Evolutionary conservation across 805 yeast genomes (phyloP).

Genomic region (Wickerhamomyces hampshirensis): DNA sequence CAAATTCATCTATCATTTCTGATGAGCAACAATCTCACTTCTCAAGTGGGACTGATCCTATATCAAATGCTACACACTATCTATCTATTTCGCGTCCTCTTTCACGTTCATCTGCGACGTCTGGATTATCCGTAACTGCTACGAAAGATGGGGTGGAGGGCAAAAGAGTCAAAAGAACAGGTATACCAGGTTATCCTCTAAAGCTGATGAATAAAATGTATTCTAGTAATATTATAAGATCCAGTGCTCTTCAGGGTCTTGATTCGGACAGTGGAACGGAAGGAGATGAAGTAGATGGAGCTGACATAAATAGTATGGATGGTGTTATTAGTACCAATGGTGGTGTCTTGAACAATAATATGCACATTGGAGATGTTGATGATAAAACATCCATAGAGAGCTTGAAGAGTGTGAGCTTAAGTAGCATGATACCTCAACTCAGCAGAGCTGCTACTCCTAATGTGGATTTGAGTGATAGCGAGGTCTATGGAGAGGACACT

Average conservation of each 20-base stretch:
- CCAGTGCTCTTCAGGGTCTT: background rate
- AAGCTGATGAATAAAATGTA: conserved; percentile 33
- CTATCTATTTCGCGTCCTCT: conserved; percentile 46
- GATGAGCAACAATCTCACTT: conserved; percentile 8
- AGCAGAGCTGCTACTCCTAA: conserved; percentile 11
- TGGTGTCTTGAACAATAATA: background rate
- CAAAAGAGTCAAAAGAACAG: conserved; percentile 42
- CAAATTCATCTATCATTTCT: conserved; percentile 3
- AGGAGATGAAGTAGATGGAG: conserved; percentile 2
- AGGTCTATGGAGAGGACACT: conserved; percentile 10
- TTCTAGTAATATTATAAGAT: conserved; percentile 16
- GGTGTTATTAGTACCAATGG: background rate
- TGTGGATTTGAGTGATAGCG: conserved; percentile 7
- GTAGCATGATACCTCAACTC: conserved; percentile 26
- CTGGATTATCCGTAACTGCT: conserved; percentile 69
- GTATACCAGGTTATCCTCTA: conserved; percentile 35
- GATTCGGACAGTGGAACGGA: conserved; percentile 3
- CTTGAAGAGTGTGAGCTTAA: conserved; percentile 20
- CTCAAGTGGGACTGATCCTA: background rate
- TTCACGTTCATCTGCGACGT: conserved; percentile 57
- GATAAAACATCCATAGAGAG: conserved; percentile 20
- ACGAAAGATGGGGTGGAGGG: conserved; percentile 75
- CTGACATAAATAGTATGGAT: conserved; percentile 1
- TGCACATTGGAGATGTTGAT: conserved; percentile 1
- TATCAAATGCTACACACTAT: conserved; percentile 3